A percentile compares a stretch with the other conserved stretches of the same genome.
phyloP scores from a whole-genome alignment of 768 basidiomycete species.

The Boletus barrowsii region DNA sequence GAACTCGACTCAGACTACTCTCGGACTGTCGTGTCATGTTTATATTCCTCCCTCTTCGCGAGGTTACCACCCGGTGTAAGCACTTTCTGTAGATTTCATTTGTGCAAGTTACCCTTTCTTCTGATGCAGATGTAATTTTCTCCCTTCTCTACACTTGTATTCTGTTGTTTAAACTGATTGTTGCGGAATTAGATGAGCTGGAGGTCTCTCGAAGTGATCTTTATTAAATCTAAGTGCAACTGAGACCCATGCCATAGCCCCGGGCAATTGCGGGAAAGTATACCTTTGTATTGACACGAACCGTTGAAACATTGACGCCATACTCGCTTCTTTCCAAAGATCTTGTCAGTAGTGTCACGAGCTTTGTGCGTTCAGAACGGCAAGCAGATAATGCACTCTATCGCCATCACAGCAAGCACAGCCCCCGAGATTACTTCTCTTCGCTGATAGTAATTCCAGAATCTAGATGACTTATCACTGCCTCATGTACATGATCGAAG shows the following conservation, averaged over 20 bases:
- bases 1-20: conserved; percentile 39
- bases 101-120: too few species aligned
- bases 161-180: too few species aligned
- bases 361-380: background rate
- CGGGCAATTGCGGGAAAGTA: too few species aligned
- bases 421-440: conserved; percentile 2
- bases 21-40: conserved; percentile 20
- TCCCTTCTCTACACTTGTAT: too few species aligned
- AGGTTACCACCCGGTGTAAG: conserved; percentile 1
- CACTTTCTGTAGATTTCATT: conserved; percentile 1
- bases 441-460: conserved; percentile 1
- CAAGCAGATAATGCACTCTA: background rate
- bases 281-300: background rate
- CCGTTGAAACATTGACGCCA: too few species aligned
- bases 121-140: too few species aligned
- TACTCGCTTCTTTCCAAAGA: background rate
- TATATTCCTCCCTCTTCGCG: conserved; percentile 8
- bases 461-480: conserved; percentile 3
- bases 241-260: too few species aligned
- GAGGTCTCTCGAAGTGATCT: too few species aligned
- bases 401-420: conserved; percentile 4
- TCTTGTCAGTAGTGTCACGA: background rate
- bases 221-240: too few species aligned
- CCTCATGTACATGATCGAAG: conserved; percentile 17
- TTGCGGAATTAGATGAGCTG: too few species aligned